Evolutionary conservation across 2,329 filamentous ascomycete species (phyloP), one percentile per base, ranked within the genome.

Genomic region (Aspergillus sp.): DNA sequence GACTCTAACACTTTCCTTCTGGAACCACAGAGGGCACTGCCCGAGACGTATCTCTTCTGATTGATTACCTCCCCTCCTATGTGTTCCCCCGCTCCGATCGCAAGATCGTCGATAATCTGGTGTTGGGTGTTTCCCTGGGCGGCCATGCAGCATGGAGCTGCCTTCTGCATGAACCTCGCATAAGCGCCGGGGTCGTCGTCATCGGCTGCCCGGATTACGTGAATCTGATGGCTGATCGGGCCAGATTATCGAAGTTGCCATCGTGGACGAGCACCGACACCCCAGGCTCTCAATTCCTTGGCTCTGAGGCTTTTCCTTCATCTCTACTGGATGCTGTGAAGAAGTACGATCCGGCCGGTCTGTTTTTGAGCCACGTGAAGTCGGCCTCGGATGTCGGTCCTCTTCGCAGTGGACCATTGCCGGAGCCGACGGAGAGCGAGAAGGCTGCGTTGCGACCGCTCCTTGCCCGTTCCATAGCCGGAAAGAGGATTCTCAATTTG

Each of bases 171-270:
- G 93, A 98, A 62, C 86, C 88, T 17, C 85, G 92, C 64, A 85
- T 98, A 58, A 88, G 84, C n/a, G 88, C 90, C 0, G 92, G 86
- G 1, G 87, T 96, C 7, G 83, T 91, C 2, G 84, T 97, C 23
- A 91, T 98, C 56, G 95, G 94, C 1, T 97, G 92, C 75, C 92
- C 93, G 0, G 94, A 99, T 76, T 97, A 91, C 69, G 86, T 88
- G 64, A 82, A 90, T 74, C 80, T 98, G 15, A 90, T 98, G 87
- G 82, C 81, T 8, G 88, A 94, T 68, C 91, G 95, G 10, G 94
- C 94, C 0, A 81, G 85, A 5, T 80, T 88, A 39, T 89, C 89
- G 0, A 91, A 89, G 69, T 79, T 90, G 10, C 65, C 82, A 13
- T 85, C 86, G 0, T 91, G 84, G 76, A 84, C 83, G 0, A 74